Conservation (phyloP, 352 stramenopile species). For the Pythium utonaiense region DNA sequence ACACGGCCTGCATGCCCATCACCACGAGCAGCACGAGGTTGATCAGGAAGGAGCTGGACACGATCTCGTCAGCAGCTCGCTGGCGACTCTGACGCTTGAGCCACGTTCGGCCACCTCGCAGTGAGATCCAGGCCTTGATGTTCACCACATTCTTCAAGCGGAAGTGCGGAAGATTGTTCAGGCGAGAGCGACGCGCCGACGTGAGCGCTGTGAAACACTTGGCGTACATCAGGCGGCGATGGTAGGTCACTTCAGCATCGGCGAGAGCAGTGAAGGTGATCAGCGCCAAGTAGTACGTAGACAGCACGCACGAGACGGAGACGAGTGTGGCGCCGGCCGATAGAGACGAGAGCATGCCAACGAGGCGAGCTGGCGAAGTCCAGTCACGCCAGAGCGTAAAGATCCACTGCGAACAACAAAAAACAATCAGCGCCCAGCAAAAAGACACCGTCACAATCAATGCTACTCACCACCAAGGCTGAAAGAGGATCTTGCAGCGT, state of each 20-base stretch:
- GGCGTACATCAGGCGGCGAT: constrained; percentile 83
- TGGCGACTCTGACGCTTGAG: constrained; percentile 84
- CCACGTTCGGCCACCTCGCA: constrained; percentile 83
- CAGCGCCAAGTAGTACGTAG: constrained; percentile 72
- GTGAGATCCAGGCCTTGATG: constrained; percentile 89
- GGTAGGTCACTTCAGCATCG: constrained; percentile 83
- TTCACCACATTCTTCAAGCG: constrained; percentile 89
- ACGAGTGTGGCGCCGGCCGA: constrained; percentile 42
- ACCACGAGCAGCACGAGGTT: constrained; percentile 81
- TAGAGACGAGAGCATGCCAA: constrained; percentile 18
- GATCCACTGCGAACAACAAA: constrained; percentile 26
- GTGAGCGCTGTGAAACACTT: constrained; percentile 90
- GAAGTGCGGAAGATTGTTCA: constrained; percentile 86
- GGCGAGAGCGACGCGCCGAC: constrained; percentile 72
- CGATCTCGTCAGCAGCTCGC: constrained; percentile 84
- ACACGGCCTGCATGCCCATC: constrained; percentile 83
- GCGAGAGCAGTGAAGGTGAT: constrained; percentile 73
- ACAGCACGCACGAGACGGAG: constrained; percentile 63
- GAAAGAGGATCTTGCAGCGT: constrained; percentile 48
- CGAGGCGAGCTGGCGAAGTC: constrained; percentile 16
- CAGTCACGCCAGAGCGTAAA: constrained; percentile 20
- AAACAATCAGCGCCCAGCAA: too few relatives aligned
- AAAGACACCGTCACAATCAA: too few relatives aligned
- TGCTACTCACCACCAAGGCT: constrained; percentile 25
- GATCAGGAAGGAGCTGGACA: constrained; percentile 87